phyloP scores from a whole-genome alignment of 176 grass and related monocot species.

The Zoysia pacifica region DNA sequence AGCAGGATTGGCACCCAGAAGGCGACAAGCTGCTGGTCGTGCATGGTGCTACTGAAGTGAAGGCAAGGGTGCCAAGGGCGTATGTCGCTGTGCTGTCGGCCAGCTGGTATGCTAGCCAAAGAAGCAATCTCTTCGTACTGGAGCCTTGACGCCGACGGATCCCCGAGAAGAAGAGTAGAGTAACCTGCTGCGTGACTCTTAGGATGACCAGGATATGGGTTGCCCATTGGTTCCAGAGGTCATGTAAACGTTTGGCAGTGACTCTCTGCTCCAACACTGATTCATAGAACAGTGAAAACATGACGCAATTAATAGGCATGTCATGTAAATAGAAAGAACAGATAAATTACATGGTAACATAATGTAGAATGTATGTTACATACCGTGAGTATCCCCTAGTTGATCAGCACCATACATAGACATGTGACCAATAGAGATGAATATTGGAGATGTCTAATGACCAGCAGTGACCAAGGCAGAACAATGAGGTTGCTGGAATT shows the following conservation, averaged over 20 bases:
- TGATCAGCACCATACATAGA: background rate
- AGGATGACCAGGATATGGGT: background rate
- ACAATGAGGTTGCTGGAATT: conserved; percentile 23
- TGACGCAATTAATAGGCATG: background rate
- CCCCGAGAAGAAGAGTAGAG: background rate
- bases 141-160: background rate
- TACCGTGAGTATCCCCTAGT: background rate
- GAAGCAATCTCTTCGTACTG: background rate
- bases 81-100: conserved; percentile 40
- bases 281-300: background rate
- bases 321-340: too few species aligned
- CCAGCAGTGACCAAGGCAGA: background rate
- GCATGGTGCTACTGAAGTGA: background rate
- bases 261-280: background rate
- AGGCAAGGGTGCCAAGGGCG: conserved; percentile 37
- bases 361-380: background rate
- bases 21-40: background rate
- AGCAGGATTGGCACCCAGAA: conserved; percentile 48
- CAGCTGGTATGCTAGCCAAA: conserved; percentile 48
- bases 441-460: background rate
- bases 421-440: background rate
- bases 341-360: background rate
- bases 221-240: background rate
- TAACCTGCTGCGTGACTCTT: conserved; percentile 7
- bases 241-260: background rate